Conservation (phyloP, 768 basidiomycete species). For the Coprinellus micaceus region DNA sequence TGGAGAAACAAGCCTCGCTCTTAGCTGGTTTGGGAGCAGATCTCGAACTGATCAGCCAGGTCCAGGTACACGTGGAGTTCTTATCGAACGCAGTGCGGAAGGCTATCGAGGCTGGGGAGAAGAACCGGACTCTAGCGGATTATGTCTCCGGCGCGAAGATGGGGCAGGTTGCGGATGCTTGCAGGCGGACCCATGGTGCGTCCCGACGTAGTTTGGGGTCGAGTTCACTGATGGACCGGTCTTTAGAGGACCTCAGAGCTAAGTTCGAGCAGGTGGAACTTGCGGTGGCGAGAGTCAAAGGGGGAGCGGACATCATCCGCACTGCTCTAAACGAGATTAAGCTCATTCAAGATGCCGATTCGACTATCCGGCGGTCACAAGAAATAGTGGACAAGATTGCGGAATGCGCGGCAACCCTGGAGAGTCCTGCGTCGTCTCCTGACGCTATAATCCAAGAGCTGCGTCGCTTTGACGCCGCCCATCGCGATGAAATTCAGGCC, state of each 20-base stretch:
- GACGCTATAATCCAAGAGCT: conserved; percentile 43
- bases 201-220: conserved; percentile 7
- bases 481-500: conserved; percentile 58
- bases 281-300: conserved; percentile 48
- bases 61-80: conserved; percentile 73
- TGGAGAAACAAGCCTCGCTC: conserved; percentile 61
- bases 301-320: conserved; percentile 60
- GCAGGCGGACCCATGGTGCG: conserved; percentile 65
- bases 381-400: conserved; percentile 57
- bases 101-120: conserved; percentile 69
- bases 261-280: conserved; percentile 55
- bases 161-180: conserved; percentile 74
- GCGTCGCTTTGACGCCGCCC: conserved; percentile 54
- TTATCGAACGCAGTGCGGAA: conserved; percentile 62
- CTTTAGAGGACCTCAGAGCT: conserved; percentile 52
- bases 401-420: conserved; percentile 46
- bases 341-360: conserved; percentile 56
- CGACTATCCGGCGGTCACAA: conserved; percentile 51
- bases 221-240: neutral
- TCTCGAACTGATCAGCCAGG: conserved; percentile 62
- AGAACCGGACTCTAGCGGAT: conserved; percentile 67
- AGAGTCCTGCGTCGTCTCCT: conserved; percentile 29
- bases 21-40: conserved; percentile 67
- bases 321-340: conserved; percentile 40
- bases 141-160: conserved; percentile 79